phyloP scores from a whole-genome alignment of 192 early-diverging fungal species.

The Obelidium mucronatum region DNA sequence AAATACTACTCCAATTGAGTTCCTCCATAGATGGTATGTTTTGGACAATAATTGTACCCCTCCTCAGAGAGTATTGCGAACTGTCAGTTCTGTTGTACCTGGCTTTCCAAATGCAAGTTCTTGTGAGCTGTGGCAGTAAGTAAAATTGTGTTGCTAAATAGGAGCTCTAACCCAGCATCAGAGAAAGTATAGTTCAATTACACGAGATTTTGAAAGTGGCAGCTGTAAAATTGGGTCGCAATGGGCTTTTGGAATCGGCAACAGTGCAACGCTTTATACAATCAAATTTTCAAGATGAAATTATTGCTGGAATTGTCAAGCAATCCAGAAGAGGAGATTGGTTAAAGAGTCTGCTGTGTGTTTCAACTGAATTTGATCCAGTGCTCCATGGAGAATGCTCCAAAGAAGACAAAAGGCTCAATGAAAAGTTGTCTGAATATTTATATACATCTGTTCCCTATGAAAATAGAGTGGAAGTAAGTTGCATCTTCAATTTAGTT shows the following conservation, averaged over 20 bases:
- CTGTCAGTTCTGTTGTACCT: background rate
- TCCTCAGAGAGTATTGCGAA: conserved; percentile 1
- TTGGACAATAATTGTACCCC: conserved; percentile 27
- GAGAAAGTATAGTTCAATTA: background rate
- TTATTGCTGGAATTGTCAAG: conserved; percentile 25
- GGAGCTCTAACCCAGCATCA: no score
- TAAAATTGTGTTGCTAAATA: no score
- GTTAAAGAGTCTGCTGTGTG: conserved; percentile 10
- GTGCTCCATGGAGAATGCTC: background rate
- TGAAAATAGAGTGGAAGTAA: conserved; percentile 11
- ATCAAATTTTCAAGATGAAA: conserved; percentile 33
- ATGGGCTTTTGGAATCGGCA: conserved; percentile 18
- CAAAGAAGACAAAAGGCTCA: background rate
- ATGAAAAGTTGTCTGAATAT: conserved; percentile 16
- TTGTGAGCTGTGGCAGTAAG: no score
- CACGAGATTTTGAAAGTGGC: background rate
- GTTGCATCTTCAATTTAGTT: background rate
- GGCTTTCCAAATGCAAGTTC: background rate
- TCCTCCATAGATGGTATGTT: conserved; percentile 23
- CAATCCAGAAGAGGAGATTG: conserved; percentile 26
- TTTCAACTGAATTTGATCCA: background rate
- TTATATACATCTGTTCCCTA: conserved; percentile 20
- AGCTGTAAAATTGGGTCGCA: conserved; percentile 26
- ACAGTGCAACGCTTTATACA: conserved; percentile 33
- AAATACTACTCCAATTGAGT: background rate